Evolutionary conservation across 495 filamentous ascomycete species (phyloP).

Genomic region (Evansstolkia leycettana): DNA sequence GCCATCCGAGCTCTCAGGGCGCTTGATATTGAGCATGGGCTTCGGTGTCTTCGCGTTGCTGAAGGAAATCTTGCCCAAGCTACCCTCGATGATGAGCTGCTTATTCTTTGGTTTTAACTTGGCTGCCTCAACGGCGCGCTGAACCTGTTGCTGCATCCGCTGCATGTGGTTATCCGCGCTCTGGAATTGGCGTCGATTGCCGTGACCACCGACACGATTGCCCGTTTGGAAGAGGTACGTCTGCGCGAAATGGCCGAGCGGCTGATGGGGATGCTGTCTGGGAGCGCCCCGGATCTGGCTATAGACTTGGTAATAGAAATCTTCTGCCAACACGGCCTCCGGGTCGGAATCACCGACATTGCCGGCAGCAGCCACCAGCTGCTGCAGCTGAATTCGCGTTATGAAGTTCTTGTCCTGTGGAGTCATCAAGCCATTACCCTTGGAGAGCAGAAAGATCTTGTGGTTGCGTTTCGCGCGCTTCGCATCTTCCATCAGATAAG

Average conservation of each 20-base stretch:
- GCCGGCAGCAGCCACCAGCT: conserved; percentile 83
- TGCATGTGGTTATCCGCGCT: conserved; percentile 95
- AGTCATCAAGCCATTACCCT: conserved; percentile 95
- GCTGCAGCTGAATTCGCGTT: conserved; percentile 92
- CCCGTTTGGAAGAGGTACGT: conserved; percentile 94
- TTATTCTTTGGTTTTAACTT: conserved; percentile 97
- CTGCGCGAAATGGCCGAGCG: conserved; percentile 89
- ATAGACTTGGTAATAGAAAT: conserved; percentile 98
- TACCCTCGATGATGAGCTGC: conserved; percentile 96
- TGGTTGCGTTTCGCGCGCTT: conserved; percentile 95
- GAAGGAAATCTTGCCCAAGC: conserved; percentile 95
- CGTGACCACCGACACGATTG: conserved; percentile 53
- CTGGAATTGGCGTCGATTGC: conserved; percentile 51
- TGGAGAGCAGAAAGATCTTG: conserved; percentile 89
- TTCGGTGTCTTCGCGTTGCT: conserved; percentile 96
- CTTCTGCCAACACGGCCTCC: conserved; percentile 70
- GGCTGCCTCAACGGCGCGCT: conserved; percentile 90
- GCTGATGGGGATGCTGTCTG: conserved; percentile 78
- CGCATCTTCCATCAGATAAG: conserved; percentile 79
- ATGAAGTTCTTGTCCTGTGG: conserved; percentile 99
- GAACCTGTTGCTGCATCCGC: conserved; percentile 97
- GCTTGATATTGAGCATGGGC: conserved; percentile 89
- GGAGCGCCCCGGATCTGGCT: conserved; percentile 83
- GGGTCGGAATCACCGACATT: conserved; percentile 68
- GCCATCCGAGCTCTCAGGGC: conserved; percentile 54